These are phyloP conservation scores for Fusarium ramigenum DNA, from an alignment of 2,329 filamentous ascomycete species.

Conservation along the genomic window DNA sequence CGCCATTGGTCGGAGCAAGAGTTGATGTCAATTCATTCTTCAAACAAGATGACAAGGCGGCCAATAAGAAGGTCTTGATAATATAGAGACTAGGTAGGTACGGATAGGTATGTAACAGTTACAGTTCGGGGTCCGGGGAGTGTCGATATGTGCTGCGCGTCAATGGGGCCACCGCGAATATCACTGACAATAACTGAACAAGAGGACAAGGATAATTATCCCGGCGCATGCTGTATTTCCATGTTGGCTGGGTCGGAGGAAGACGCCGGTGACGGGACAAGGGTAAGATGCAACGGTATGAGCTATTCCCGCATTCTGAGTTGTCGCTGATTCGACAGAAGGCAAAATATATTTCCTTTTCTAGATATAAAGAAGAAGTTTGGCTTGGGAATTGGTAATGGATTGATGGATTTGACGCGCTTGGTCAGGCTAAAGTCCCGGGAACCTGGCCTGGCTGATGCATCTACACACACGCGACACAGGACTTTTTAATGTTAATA, in stretches of 20 bases:
- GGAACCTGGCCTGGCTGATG: background rate
- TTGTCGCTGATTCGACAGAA: slow-evolving; percentile 34
- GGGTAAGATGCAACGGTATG: slow-evolving; percentile 29
- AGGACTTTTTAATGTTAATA: slow-evolving; percentile 3
- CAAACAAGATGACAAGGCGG: slow-evolving; percentile 42
- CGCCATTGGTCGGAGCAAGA: slow-evolving; percentile 31
- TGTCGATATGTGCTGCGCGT: slow-evolving; percentile 30
- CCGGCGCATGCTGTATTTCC: slow-evolving; percentile 1
- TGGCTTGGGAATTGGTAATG: slow-evolving; percentile 36
- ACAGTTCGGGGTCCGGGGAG: slow-evolving; percentile 29
- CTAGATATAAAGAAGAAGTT: slow-evolving; percentile 16
- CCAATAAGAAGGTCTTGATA: slow-evolving; percentile 41
- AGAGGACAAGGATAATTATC: slow-evolving; percentile 8
- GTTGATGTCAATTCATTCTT: slow-evolving; percentile 45
- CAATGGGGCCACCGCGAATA: slow-evolving; percentile 24
- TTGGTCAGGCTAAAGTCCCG: slow-evolving; percentile 20
- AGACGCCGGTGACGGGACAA: slow-evolving; percentile 18
- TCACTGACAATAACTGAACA: background rate
- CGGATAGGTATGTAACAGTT: background rate
- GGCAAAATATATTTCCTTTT: slow-evolving; percentile 21
- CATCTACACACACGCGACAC: slow-evolving; percentile 7
- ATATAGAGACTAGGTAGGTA: slow-evolving; percentile 12
- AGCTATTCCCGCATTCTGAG: slow-evolving; percentile 29
- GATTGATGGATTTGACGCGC: slow-evolving; percentile 27
- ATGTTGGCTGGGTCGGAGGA: slow-evolving; percentile 25